Base-by-base conservation (phyloP, 129 eudicot species). In the Lactuca saligna region DNA sequence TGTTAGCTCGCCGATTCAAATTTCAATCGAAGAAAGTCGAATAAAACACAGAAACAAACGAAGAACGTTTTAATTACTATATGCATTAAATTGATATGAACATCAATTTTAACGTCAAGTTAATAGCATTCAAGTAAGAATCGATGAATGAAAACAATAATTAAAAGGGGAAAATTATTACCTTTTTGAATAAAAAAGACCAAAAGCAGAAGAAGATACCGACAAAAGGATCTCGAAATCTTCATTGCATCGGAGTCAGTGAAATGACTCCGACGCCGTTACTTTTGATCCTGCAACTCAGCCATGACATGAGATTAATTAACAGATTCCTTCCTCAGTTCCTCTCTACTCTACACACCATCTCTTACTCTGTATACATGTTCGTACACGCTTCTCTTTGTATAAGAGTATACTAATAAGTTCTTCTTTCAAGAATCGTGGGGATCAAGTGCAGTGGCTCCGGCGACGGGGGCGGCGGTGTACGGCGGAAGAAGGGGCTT, bases 141-240 rank as follows among this genome's bases (percentile, higher is more conserved):
- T 54, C 63, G 37, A 31, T 41, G 33, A 54, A 68, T 34, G 5
- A 35, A 15, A 68, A 12, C 37, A n/a, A 3, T 67, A 17, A 68
- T 34, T n/a, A 60, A 11, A 46, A 3, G 65, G 61, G 63, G 44
- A 72, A 49, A 49, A 78, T 29, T 46, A 10, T 57, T 80, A 80
- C 84, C 84, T 48, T 74, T 63, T 44, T 65, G 58, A 31, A 66
- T 66, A 58, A 80, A 44, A 10, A 59, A 60, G 57, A 69, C 70
- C 35, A 63, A 12, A 41, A 74, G 44, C 34, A 79, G 53, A 61
- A 63, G 54, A 68, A 68, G 16, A 35, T 46, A 75, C 41, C 65
- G 69, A 25, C 31, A 16, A 17, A 10, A 35, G 7, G 70, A 62
- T 68, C 76, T 32, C 53, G 56, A 29, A 63, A 74, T 56, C 71